These are phyloP conservation scores for Porphyridium purpureum DNA, from an alignment of 23 red algal genomes.

Conservation along the genomic window DNA sequence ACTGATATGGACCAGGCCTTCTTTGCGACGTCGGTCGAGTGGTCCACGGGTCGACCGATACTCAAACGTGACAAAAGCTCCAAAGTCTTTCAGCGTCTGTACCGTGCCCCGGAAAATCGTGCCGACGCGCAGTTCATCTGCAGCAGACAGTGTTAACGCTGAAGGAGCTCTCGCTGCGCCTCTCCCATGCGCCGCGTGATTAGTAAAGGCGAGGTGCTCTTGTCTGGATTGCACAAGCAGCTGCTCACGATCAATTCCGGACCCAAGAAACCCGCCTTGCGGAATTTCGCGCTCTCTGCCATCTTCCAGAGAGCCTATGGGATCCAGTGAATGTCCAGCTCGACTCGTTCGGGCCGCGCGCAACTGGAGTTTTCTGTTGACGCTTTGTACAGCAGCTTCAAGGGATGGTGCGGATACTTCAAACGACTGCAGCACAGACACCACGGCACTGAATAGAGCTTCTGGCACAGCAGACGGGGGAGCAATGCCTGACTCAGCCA, in stretches of 20 bases:
- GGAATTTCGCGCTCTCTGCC: neutral
- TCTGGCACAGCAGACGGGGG: neutral
- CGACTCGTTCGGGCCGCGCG: neutral
- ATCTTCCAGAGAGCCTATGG: neutral
- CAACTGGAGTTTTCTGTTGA: neutral
- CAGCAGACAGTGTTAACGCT: neutral
- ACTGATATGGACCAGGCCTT: constrained; percentile 57
- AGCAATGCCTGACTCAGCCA: constrained; percentile 9
- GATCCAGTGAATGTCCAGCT: neutral
- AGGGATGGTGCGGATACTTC: neutral
- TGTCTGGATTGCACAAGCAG: constrained; percentile 4
- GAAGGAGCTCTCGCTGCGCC: neutral
- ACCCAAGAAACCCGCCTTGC: constrained; percentile 30
- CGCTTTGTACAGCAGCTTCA: neutral
- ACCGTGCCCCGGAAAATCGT: constrained; percentile 25
- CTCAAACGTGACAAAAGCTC: constrained; percentile 44
- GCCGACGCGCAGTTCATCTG: constrained; percentile 33
- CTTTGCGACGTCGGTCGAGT: constrained; percentile 5
- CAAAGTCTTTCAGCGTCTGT: constrained; percentile 38
- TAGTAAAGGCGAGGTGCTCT: neutral
- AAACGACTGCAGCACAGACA: neutral
- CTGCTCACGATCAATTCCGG: constrained; percentile 17
- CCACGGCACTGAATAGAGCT: neutral
- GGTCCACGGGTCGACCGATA: neutral
- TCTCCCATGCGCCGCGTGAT: constrained; percentile 1